phyloP scores from a whole-genome alignment of 192 early-diverging fungal species.

The Linnemannia schmuckeri region DNA sequence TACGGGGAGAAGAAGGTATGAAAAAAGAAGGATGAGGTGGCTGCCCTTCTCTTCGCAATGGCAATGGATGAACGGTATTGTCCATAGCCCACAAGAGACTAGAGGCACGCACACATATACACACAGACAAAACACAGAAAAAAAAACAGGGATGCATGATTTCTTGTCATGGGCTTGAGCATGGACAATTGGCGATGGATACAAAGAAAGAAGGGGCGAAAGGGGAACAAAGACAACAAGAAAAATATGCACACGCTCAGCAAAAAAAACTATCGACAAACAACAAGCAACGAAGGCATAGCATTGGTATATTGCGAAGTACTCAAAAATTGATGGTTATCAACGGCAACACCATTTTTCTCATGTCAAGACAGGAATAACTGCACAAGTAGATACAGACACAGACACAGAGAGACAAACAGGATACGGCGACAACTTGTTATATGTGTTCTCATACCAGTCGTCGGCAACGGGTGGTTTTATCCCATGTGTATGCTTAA shows the following conservation, averaged over 20 bases:
- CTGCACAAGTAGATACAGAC: background rate
- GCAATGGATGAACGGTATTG: background rate
- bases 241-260: background rate
- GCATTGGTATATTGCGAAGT: background rate
- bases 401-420: background rate
- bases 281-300: background rate
- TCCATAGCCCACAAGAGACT: background rate
- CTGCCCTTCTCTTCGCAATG: background rate
- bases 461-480: background rate
- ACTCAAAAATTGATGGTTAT: background rate
- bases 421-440: too few species aligned
- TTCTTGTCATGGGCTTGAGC: slow-evolving; percentile 11
- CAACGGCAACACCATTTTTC: background rate
- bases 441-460: background rate
- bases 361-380: background rate
- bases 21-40: background rate
- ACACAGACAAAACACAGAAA: slow-evolving; percentile 10
- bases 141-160: slow-evolving; percentile 21
- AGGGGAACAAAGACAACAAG: background rate
- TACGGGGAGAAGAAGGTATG: background rate
- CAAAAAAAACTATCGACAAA: background rate
- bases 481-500: background rate
- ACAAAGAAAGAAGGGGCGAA: background rate
- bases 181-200: background rate
- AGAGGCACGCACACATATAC: background rate